Base-by-base conservation (phyloP, 2,329 filamentous ascomycete genomes). In the Ceratocystis eucalypticola region DNA sequence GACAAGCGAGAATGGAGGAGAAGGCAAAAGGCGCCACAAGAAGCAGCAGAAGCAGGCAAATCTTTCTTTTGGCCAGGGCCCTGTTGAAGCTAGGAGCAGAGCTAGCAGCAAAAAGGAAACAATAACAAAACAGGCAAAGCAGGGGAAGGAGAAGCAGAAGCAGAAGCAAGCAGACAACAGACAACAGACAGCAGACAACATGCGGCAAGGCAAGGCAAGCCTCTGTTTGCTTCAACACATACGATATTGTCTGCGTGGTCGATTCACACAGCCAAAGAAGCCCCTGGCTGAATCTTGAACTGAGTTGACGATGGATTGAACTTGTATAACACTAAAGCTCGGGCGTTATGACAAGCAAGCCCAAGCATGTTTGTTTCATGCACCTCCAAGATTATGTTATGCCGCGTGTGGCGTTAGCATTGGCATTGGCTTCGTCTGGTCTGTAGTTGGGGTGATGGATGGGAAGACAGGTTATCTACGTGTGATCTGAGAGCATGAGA, bases 311-410 rank as follows among this genome's bases (percentile, higher is more conserved):
- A 37, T 37, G 33, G 33, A 37, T 37, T 20, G 46, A 20, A 7
- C 53, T 20, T 57, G 53, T 57, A 57, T 33, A 57, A 57, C 25
- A 33, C 53, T 33, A 57, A 57, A 57, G 53, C 53, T 57, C 17
- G 25, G 53, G 53, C 53, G 33, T 57, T 33, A 57, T 57, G 53
- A 57, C 53, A 57, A 22, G 12, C 53, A 33, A 33, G 25, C 53
- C 53, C 53, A 57, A 33, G 53, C 53, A 57, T 33, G 53, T 57
- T 57, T 57, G 53, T 57, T 57, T 57, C 53, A 57, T 57, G 53
- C 53, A 57, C 25, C 25, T 57, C 53, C 53, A 57, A 57, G 53
- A 57, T 57, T 57, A 57, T 57, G 53, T 57, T 57, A 57, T 57
- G 53, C 53, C 53, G 53, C 30, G 53, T n/a, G 25, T 57, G 53